These are phyloP conservation scores for Myxozyma mucilagina DNA, from an alignment of 805 yeast species.

Conservation along the genomic window DNA sequence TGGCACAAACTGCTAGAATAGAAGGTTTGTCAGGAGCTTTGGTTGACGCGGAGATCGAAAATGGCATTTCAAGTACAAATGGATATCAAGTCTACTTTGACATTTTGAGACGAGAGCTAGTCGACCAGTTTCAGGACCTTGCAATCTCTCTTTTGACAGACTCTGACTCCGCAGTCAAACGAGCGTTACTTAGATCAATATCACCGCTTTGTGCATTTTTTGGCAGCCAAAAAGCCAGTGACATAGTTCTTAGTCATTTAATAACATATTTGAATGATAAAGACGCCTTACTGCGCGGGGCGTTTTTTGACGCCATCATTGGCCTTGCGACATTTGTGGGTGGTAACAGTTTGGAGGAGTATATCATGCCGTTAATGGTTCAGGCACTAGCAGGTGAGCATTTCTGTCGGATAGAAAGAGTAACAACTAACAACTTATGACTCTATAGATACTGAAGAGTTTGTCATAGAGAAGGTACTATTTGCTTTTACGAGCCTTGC, in stretches of 20 bases:
- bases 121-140: constrained; percentile 62
- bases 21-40: constrained; percentile 31
- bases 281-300: constrained; percentile 63
- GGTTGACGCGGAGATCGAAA: constrained; percentile 51
- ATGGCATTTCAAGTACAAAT: constrained; percentile 38
- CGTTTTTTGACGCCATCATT: constrained; percentile 69
- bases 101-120: constrained; percentile 48
- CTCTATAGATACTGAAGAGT: constrained; percentile 63
- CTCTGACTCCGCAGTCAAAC: constrained; percentile 60
- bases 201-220: constrained; percentile 75
- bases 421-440: not conserved
- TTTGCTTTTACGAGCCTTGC: constrained; percentile 57
- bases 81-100: constrained; percentile 34
- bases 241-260: constrained; percentile 81
- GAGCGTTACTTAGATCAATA: constrained; percentile 69
- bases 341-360: constrained; percentile 77
- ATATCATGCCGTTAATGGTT: constrained; percentile 76
- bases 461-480: constrained; percentile 71
- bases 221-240: constrained; percentile 86
- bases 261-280: constrained; percentile 88
- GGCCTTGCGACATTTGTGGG: constrained; percentile 81
- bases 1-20: constrained; percentile 48
- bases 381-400: constrained; percentile 69
- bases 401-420: not conserved
- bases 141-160: constrained; percentile 71